Evolutionary conservation across 495 filamentous ascomycete species (phyloP).

Genomic region (Cladorrhinum samala): DNA sequence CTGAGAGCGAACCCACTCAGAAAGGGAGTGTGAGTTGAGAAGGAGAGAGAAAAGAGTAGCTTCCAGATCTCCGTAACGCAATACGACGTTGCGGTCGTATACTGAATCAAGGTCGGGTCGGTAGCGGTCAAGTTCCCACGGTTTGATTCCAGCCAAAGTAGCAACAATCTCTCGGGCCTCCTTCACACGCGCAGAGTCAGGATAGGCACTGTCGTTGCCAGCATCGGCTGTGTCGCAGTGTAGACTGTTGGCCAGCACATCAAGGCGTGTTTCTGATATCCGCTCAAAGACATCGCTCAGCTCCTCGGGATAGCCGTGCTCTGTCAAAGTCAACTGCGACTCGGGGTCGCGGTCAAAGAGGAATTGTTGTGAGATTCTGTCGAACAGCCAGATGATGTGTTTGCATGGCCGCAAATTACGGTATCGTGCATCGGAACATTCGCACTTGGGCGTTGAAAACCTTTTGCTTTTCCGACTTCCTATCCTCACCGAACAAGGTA

Average conservation of each 20-base stretch:
- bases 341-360: slow-evolving; percentile 31
- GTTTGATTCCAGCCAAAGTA: slow-evolving; percentile 30
- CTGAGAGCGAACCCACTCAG: slow-evolving; percentile 34
- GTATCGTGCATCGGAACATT: slow-evolving; percentile 30
- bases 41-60: slow-evolving; percentile 43
- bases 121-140: slow-evolving; percentile 29
- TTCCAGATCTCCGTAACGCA: slow-evolving; percentile 37
- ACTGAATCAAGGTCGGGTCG: slow-evolving; percentile 30
- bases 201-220: slow-evolving; percentile 19
- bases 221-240: slow-evolving; percentile 35
- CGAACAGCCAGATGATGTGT: slow-evolving; percentile 45
- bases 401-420: slow-evolving; percentile 32
- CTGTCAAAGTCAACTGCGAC: slow-evolving; percentile 28
- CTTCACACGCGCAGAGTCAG: slow-evolving; percentile 28
- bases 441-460: slow-evolving; percentile 35
- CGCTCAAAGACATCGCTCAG: slow-evolving; percentile 37
- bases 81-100: slow-evolving; percentile 19
- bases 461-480: slow-evolving; percentile 28
- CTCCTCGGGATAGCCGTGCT: slow-evolving; percentile 34
- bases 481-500: slow-evolving; percentile 40
- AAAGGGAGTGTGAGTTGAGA: slow-evolving; percentile 38
- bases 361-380: slow-evolving; percentile 36
- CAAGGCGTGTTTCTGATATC: slow-evolving; percentile 38
- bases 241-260: slow-evolving; percentile 39
- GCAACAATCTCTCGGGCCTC: slow-evolving; percentile 42